These are phyloP conservation scores for Elongisporangium undulatum DNA, from an alignment of 352 stramenopile genomes.

Conservation along the genomic window DNA sequence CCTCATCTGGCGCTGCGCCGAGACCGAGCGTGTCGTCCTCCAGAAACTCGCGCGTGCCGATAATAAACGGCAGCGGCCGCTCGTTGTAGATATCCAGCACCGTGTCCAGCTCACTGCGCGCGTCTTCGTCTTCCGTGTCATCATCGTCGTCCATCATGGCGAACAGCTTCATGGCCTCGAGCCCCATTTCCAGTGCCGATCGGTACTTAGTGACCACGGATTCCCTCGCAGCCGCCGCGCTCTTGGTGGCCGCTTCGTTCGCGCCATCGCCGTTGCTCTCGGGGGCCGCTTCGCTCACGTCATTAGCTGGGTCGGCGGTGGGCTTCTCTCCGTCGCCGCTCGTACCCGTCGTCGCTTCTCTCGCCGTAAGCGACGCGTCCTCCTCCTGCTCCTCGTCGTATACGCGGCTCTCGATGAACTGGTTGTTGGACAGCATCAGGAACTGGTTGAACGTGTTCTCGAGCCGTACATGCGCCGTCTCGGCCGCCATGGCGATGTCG, in stretches of 20 bases:
- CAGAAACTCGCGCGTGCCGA: conserved; percentile 81
- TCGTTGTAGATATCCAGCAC: conserved; percentile 89
- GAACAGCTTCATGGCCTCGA: conserved; percentile 84
- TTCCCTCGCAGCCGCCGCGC: conserved; percentile 24
- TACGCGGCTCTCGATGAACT: conserved; percentile 89
- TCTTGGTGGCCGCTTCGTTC: conserved; percentile 8
- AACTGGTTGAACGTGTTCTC: conserved; percentile 88
- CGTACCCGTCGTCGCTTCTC: not conserved
- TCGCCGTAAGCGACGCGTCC: conserved; percentile 13
- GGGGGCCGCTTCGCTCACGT: conserved; percentile 8
- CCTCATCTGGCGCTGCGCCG: conserved; percentile 57
- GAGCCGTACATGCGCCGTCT: conserved; percentile 66
- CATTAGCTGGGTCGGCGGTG: conserved; percentile 9
- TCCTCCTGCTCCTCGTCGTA: conserved; percentile 87
- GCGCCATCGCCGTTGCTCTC: conserved; percentile 4
- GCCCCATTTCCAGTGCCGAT: conserved; percentile 67
- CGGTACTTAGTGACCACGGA: conserved; percentile 74
- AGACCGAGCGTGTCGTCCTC: conserved; percentile 82
- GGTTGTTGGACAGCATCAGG: conserved; percentile 82
- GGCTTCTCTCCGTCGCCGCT: not conserved
- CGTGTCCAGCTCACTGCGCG: conserved; percentile 56
- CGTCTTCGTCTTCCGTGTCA: conserved; percentile 45
- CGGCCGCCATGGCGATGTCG: conserved; percentile 59
- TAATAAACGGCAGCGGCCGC: conserved; percentile 82
- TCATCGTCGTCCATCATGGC: conserved; percentile 69